These are phyloP conservation scores for Ceriops tagal DNA, from an alignment of 345 rosid genomes.

Conservation along the genomic window DNA sequence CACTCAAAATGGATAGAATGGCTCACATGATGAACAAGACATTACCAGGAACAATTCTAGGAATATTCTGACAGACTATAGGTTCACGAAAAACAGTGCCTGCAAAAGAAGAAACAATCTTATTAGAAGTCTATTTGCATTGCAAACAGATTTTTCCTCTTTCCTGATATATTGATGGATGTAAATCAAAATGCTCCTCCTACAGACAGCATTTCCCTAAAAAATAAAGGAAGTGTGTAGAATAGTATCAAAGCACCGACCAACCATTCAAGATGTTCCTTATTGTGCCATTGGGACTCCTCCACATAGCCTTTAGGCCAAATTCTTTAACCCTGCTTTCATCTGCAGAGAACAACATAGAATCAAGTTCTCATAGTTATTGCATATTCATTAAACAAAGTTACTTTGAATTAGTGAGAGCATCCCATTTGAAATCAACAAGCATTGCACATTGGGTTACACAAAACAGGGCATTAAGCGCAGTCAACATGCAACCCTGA, in stretches of 20 bases:
- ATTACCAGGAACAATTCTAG: constrained; percentile 86
- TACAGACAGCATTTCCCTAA: background rate
- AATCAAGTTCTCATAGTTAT: background rate
- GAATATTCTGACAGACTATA: constrained; percentile 79
- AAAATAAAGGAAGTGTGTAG: background rate
- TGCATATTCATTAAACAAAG: background rate
- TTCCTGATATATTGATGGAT: too few species aligned
- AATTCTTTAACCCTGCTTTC: constrained; percentile 95
- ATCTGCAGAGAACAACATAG: constrained; percentile 49
- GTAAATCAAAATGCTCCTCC: background rate
- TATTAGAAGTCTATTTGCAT: constrained; percentile 10
- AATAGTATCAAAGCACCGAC: constrained; percentile 15
- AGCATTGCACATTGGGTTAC: background rate
- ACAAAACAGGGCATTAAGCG: background rate
- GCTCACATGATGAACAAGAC: constrained; percentile 7
- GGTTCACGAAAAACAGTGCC: constrained; percentile 99
- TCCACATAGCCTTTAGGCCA: constrained; percentile 86
- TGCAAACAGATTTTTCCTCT: too few species aligned
- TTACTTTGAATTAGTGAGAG: background rate
- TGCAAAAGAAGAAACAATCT: constrained; percentile 25
- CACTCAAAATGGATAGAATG: constrained; percentile 1
- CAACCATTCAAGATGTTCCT: constrained; percentile 91
- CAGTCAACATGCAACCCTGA: background rate
- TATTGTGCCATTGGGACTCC: constrained; percentile 98
- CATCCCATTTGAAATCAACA: background rate